Evolutionary conservation across 768 basidiomycete species (phyloP).

Genomic region (Russula earlei): DNA sequence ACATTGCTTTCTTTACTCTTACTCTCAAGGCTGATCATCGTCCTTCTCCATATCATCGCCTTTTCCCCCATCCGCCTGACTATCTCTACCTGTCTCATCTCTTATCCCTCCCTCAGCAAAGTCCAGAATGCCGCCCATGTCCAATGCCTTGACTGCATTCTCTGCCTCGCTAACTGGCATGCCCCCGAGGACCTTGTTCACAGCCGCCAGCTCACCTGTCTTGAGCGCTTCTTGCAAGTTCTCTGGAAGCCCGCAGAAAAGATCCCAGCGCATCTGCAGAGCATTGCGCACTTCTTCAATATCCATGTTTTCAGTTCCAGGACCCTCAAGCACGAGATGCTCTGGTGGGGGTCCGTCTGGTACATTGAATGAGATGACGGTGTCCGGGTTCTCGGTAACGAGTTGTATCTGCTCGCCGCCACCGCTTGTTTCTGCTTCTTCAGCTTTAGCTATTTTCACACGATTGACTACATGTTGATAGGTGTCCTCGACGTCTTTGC

Average conservation of each 20-base stretch:
- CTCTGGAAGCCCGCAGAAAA: constrained; percentile 64
- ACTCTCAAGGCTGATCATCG: not conserved
- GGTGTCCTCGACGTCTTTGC: constrained; percentile 83
- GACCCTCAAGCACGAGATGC: constrained; percentile 75
- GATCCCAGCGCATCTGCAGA: constrained; percentile 85
- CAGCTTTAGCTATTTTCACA: constrained; percentile 52
- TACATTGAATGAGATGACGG: constrained; percentile 80
- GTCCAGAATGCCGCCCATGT: constrained; percentile 83
- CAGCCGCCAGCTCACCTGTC: constrained; percentile 61
- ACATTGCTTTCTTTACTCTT: not conserved
- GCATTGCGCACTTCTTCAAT: constrained; percentile 80
- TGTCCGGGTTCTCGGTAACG: constrained; percentile 73
- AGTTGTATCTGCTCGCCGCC: constrained; percentile 88
- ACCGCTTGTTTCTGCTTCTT: constrained; percentile 39
- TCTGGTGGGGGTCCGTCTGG: constrained; percentile 94
- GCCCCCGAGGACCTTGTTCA: constrained; percentile 82
- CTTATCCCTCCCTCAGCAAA: constrained; percentile 70
- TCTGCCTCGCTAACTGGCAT: constrained; percentile 85
- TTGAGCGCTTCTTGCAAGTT: constrained; percentile 70
- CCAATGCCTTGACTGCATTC: constrained; percentile 65
- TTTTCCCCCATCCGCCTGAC: constrained; percentile 19
- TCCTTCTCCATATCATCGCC: constrained; percentile 15
- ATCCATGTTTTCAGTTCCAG: constrained; percentile 73
- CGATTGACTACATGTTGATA: constrained; percentile 74
- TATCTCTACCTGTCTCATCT: constrained; percentile 43